phyloP scores from a whole-genome alignment of 2,329 filamentous ascomycete species.

The Fusarium kyushuense region DNA sequence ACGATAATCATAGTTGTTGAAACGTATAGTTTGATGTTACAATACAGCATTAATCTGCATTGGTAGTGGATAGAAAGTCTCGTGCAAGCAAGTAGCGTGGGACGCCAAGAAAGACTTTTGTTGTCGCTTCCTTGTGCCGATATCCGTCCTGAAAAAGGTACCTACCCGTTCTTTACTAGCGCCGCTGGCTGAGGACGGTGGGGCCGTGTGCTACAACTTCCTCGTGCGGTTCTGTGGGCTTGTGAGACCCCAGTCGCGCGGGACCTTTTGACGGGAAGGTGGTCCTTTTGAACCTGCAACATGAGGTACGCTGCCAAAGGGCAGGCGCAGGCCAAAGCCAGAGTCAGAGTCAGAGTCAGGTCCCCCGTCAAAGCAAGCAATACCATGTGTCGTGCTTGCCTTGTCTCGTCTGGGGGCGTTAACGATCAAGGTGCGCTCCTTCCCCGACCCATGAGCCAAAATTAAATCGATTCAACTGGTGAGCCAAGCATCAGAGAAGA shows the following conservation, averaged over 20 bases:
- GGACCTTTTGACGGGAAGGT: conserved; percentile 49
- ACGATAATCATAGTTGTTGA: conserved; percentile 5
- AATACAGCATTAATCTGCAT: conserved; percentile 17
- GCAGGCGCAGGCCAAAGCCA: conserved; percentile 20
- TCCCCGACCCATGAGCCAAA: conserved; percentile 26
- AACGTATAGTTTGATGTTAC: conserved; percentile 20
- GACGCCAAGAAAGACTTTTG: conserved; percentile 16
- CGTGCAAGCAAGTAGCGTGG: conserved; percentile 2
- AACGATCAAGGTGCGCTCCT: conserved; percentile 29
- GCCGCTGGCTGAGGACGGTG: conserved; percentile 29
- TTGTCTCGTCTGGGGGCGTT: conserved; percentile 6
- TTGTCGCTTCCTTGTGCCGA: conserved; percentile 28
- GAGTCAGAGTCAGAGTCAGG: conserved; percentile 23
- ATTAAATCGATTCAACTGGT: conserved; percentile 12
- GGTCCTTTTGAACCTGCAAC: conserved; percentile 44
- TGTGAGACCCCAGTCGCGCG: conserved; percentile 43
- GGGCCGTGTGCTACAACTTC: conserved; percentile 40
- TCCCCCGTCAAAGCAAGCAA: conserved; percentile 27
- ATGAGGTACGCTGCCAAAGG: conserved; percentile 20
- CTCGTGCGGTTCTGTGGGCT: conserved; percentile 43
- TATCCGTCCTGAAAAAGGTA: conserved; percentile 24
- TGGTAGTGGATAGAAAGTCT: conserved; percentile 15
- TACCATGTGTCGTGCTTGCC: conserved; percentile 40
- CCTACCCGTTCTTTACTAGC: conserved; percentile 46
- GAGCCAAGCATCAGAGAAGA: conserved; percentile 9